These are phyloP conservation scores for Friedmanniomyces endolithicus DNA, from an alignment of 495 filamentous ascomycete genomes.

Conservation along the genomic window DNA sequence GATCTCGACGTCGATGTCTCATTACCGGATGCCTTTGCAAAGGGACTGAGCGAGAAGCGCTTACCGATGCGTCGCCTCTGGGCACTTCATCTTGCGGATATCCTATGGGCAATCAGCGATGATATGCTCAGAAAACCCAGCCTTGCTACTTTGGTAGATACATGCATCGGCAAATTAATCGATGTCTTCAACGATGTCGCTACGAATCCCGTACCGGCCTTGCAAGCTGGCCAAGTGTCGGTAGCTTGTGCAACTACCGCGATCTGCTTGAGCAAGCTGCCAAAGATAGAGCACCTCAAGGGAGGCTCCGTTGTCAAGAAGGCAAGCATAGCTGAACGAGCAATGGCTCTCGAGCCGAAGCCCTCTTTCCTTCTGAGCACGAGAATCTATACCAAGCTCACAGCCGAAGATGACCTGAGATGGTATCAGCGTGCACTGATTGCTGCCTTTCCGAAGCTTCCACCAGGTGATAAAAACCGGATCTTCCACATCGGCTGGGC, in stretches of 20 bases:
- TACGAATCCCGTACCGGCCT: conserved; percentile 60
- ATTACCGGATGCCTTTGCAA: conserved; percentile 56
- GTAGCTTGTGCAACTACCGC: conserved; percentile 63
- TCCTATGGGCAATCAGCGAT: conserved; percentile 44
- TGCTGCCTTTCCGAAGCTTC: conserved; percentile 39
- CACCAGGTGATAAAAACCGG: conserved; percentile 17
- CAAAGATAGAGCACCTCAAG: conserved; percentile 33
- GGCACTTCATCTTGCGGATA: conserved; percentile 60
- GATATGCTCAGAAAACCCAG: conserved; percentile 35
- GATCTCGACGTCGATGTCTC: conserved; percentile 47
- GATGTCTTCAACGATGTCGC: conserved; percentile 63
- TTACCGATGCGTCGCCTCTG: conserved; percentile 65
- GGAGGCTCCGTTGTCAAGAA: conserved; percentile 43
- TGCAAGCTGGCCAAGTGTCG: conserved; percentile 63
- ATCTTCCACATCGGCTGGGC: conserved; percentile 46
- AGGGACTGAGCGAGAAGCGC: conserved; percentile 77
- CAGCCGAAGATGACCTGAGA: conserved; percentile 53
- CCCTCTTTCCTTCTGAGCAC: conserved; percentile 75
- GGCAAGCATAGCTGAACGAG: conserved; percentile 45
- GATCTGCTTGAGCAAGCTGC: conserved; percentile 38
- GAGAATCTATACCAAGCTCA: conserved; percentile 68
- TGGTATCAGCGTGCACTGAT: conserved; percentile 65
- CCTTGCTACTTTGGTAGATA: conserved; percentile 38
- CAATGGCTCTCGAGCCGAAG: conserved; percentile 55
- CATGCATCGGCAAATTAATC: conserved; percentile 52